Conservation (phyloP, 2,329 filamentous ascomycete species). For the Colletotrichum abscissum region DNA sequence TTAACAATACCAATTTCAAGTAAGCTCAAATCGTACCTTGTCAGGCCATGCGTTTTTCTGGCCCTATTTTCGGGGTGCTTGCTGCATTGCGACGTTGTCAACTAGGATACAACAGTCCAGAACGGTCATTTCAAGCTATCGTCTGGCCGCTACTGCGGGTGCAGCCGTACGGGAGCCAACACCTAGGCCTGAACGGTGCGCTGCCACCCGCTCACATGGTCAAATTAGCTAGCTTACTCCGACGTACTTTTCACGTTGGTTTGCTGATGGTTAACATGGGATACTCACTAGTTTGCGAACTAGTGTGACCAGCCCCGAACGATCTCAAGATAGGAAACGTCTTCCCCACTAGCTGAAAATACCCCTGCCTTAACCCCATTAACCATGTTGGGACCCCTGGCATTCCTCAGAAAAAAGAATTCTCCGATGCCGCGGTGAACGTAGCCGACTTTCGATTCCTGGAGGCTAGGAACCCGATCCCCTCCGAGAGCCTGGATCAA, state of each 20-base stretch:
- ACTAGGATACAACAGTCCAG: background rate
- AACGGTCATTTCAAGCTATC: background rate
- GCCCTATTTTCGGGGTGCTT: background rate
- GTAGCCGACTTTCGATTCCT: background rate
- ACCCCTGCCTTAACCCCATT: background rate
- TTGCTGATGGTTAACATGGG: background rate
- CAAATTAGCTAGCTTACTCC: background rate
- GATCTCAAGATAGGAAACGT: background rate
- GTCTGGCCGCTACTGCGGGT: background rate
- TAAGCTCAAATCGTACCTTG: background rate
- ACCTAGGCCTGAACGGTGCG: background rate
- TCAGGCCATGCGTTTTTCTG: background rate
- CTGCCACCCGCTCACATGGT: background rate
- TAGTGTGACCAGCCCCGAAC: background rate
- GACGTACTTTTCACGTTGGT: background rate
- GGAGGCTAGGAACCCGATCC: background rate
- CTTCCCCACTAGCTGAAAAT: background rate
- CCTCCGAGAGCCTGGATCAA: background rate
- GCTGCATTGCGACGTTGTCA: background rate
- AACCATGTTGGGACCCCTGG: background rate
- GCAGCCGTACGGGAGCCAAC: background rate
- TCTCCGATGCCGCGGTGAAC: background rate
- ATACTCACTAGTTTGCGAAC: background rate
- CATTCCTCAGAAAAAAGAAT: background rate
- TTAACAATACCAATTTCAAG: background rate